These are phyloP conservation scores for Podaxis sp. DNA, from an alignment of 768 basidiomycete species.

Conservation along the genomic window DNA sequence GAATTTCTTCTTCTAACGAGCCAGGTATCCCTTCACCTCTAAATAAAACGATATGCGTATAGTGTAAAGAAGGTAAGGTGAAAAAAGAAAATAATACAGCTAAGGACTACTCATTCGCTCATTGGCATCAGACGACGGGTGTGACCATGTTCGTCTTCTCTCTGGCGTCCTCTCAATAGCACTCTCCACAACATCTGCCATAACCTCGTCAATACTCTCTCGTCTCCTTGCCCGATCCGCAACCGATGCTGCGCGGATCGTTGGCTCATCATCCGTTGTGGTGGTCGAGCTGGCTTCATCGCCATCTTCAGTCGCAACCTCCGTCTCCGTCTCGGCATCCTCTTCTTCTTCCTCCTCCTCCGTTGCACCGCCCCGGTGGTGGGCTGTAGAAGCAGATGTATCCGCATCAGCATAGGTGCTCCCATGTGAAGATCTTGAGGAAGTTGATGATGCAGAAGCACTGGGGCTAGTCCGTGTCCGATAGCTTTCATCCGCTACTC, in stretches of 20 bases:
- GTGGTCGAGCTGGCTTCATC: slow-evolving; percentile 21
- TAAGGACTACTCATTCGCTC: slow-evolving; percentile 14
- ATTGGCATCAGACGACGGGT: not conserved
- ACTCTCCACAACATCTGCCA: not conserved
- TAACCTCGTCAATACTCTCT: slow-evolving; percentile 16
- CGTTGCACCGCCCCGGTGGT: not conserved
- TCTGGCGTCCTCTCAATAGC: not conserved
- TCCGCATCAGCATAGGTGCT: not conserved
- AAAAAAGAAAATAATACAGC: not conserved
- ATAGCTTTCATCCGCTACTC: slow-evolving; percentile 24
- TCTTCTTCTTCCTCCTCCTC: slow-evolving; percentile 10
- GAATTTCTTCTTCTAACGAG: not conserved
- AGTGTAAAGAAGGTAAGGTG: not conserved
- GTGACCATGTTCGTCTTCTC: not conserved
- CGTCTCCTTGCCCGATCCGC: slow-evolving; percentile 20
- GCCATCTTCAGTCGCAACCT: slow-evolving; percentile 37
- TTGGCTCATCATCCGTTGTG: slow-evolving; percentile 79
- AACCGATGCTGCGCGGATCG: slow-evolving; percentile 45
- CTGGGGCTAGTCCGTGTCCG: not conserved
- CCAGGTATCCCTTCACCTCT: not conserved
- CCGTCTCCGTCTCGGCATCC: slow-evolving; percentile 29
- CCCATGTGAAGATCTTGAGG: not conserved
- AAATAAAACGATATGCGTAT: not conserved
- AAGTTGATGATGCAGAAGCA: not conserved
- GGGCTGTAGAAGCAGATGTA: not conserved